Conservation (phyloP, 23 red algal genomes). For the Pyropia haitanensis region DNA sequence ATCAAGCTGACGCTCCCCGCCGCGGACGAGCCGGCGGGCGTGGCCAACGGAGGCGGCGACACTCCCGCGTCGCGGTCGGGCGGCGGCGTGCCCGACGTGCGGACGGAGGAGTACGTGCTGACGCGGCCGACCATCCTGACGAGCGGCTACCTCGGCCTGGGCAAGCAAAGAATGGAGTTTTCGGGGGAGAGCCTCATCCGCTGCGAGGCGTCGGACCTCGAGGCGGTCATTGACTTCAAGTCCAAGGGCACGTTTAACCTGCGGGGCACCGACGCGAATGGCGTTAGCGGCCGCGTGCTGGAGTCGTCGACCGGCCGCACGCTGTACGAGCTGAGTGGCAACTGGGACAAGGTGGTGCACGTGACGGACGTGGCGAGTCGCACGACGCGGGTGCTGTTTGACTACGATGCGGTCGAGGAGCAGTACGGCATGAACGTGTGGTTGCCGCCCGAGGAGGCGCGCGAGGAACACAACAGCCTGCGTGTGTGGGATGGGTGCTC, state of each 20-base stretch:
- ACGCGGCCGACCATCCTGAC: constrained; percentile 64
- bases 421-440: constrained; percentile 55
- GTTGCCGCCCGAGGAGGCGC: constrained; percentile 40
- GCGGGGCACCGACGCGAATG: constrained; percentile 45
- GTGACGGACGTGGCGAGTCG: constrained; percentile 43
- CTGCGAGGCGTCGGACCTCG: constrained; percentile 52
- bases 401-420: constrained; percentile 51
- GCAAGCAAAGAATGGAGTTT: constrained; percentile 73
- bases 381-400: constrained; percentile 41
- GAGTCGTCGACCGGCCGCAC: constrained; percentile 24
- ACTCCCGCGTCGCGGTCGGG: too few species aligned
- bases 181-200: constrained; percentile 46
- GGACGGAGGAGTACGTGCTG: constrained; percentile 65
- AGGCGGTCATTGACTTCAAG: constrained; percentile 76
- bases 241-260: constrained; percentile 27
- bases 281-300: constrained; percentile 62
- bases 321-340: constrained; percentile 57
- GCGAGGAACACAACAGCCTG: constrained; percentile 43
- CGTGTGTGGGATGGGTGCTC: constrained; percentile 68
- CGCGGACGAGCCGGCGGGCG: constrained; percentile 13
- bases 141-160: constrained; percentile 71
- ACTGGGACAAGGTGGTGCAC: constrained; percentile 75
- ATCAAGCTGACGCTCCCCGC: constrained; percentile 26
- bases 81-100: too few species aligned
- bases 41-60: too few species aligned